Conservation (phyloP, 768 basidiomycete species). For the Leucosporidium scottii region DNA sequence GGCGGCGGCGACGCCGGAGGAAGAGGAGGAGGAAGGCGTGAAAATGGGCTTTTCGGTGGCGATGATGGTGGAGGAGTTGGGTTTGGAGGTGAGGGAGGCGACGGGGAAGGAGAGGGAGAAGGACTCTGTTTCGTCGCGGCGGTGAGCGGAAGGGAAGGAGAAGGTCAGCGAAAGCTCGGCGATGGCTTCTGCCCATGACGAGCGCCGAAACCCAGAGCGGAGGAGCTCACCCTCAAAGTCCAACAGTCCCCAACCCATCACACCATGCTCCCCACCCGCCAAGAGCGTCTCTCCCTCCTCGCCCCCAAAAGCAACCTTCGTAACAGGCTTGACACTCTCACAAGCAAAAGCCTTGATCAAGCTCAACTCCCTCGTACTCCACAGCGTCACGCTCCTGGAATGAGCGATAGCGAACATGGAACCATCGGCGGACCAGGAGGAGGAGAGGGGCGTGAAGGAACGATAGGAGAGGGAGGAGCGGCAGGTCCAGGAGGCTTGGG, state of each 20-base stretch:
- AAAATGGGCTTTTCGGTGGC: background rate
- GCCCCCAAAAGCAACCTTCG: slow-evolving; percentile 42
- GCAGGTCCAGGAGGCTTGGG: slow-evolving; percentile 68
- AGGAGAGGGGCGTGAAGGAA: slow-evolving; percentile 46
- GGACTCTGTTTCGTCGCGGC: background rate
- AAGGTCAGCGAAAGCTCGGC: slow-evolving; percentile 9
- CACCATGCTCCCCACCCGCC: slow-evolving; percentile 35
- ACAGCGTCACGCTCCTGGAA: slow-evolving; percentile 62
- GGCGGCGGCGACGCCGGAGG: too few relatives aligned
- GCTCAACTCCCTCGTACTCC: slow-evolving; percentile 58
- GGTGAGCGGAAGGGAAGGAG: too few relatives aligned
- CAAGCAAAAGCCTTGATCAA: slow-evolving; percentile 48
- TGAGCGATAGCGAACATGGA: slow-evolving; percentile 73
- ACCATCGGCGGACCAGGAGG: slow-evolving; percentile 75
- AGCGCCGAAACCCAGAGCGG: too few relatives aligned
- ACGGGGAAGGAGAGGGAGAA: slow-evolving; percentile 6
- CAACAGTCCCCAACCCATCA: slow-evolving; percentile 43
- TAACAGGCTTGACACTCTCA: slow-evolving; percentile 53
- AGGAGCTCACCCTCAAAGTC: slow-evolving; percentile 41
- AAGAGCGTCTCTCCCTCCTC: slow-evolving; percentile 23
- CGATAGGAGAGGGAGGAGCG: slow-evolving; percentile 67
- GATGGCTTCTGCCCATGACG: too few relatives aligned
- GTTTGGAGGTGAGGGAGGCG: slow-evolving; percentile 13
- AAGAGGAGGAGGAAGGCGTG: background rate
- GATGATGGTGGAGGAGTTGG: background rate